Base-by-base conservation (phyloP, 2,329 filamentous ascomycete genomes). In the Xylariomycetidae sp. region DNA sequence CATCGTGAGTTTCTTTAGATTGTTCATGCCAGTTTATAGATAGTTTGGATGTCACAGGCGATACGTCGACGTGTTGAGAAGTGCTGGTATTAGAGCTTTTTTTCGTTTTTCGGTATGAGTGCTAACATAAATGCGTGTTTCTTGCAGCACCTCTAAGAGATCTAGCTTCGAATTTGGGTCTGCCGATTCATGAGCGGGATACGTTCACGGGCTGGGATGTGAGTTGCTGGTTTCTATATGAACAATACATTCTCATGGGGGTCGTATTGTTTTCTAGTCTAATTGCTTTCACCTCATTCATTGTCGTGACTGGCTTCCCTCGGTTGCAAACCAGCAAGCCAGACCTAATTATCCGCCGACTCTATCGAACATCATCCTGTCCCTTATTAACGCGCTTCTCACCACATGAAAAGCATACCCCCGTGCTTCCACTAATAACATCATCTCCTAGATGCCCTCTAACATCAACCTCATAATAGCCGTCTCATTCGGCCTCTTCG, bases 401-500 rank as follows among this genome's bases (percentile, higher is more conserved):
- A n/a, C n/a, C n/a, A n/a, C n/a, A n/a, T n/a, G n/a, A n/a, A n/a
- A n/a, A n/a, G n/a, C 25, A 27, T 29, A 27, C 25, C 25, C 19
- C 22, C 17, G 13, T 20, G 15, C 10, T 14, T 30, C 33, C 25
- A 23, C 23, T 40, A 18, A 27, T 15, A 20, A 12, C 17, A 23
- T 34, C 25, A 16, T 18, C 19, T 5, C n/a, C 12, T 16, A 6
- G 71, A 70, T 81, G 20, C 81, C 82, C 0, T 51, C 55, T 27
- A 53, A 66, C 3, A 78, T 80, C 45, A 88, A 96, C 57, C 68
- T 98, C 38, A 74, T 98, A 46, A 70, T 97, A 28, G 89, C 89
- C 30, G 92, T 97, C 4, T 97, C 92, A 0, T 98, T 97, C 61
- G 92, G 92, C 3, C 73, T 95, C 6, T 83, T 96, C 41, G 81